These are phyloP conservation scores for Aspergillus fijiensis DNA, from an alignment of 2,329 filamentous ascomycete genomes.

Conservation along the genomic window DNA sequence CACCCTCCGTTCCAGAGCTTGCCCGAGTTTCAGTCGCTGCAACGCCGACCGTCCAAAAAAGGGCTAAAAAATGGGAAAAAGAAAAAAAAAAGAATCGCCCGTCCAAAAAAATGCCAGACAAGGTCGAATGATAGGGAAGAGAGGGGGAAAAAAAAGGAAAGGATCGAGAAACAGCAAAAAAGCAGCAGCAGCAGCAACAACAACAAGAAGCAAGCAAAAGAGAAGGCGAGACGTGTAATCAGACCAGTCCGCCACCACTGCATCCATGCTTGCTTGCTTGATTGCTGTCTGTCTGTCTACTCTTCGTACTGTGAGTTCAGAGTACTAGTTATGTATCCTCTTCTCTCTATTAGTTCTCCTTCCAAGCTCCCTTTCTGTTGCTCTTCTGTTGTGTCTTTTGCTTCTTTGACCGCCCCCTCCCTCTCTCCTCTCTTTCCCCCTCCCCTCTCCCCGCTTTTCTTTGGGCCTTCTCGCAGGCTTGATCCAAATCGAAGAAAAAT, in stretches of 20 bases:
- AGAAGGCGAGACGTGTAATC: neutral
- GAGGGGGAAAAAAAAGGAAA: slow-evolving; percentile 2
- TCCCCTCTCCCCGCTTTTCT: slow-evolving; percentile 12
- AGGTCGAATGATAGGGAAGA: neutral
- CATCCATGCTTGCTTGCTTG: neutral
- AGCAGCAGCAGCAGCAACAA: too few relatives aligned
- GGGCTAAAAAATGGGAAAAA: neutral
- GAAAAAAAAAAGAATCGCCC: neutral
- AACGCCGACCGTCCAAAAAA: neutral
- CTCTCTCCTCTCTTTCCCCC: neutral
- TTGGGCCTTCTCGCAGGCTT: slow-evolving; percentile 22
- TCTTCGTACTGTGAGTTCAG: too few relatives aligned
- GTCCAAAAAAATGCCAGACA: neutral
- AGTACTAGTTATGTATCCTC: too few relatives aligned
- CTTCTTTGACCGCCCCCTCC: slow-evolving; percentile 18
- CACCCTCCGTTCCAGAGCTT: slow-evolving; percentile 14
- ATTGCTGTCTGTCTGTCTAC: neutral
- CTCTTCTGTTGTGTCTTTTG: neutral
- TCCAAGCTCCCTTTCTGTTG: neutral
- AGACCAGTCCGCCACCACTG: neutral
- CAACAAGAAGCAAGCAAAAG: too few relatives aligned
- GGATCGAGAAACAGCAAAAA: neutral
- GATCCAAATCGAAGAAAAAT: neutral
- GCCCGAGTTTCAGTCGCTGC: slow-evolving; percentile 15
- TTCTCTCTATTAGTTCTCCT: too few relatives aligned